These are phyloP conservation scores for Rhizomucor miehei DNA, from an alignment of 371 early-diverging fungal species.

Conservation along the genomic window DNA sequence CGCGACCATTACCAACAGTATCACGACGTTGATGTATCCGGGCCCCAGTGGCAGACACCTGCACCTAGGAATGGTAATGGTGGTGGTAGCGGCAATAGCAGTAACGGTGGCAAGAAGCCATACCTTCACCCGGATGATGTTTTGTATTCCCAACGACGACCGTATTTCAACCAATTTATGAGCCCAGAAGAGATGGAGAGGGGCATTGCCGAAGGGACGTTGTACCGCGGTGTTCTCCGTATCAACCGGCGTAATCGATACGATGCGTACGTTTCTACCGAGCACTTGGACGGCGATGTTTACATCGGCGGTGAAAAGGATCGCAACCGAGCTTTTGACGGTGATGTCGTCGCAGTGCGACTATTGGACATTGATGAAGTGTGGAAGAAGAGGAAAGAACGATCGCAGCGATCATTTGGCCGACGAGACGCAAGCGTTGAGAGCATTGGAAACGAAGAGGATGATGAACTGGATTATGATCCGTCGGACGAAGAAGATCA, in stretches of 20 bases:
- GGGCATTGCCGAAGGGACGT: conserved; percentile 5
- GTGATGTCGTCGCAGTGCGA: conserved; percentile 66
- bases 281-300: conserved; percentile 42
- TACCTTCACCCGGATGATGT: conserved; percentile 28
- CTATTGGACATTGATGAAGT: conserved; percentile 50
- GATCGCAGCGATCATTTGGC: conserved; percentile 13
- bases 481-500: conserved; percentile 23
- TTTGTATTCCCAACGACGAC: conserved; percentile 6
- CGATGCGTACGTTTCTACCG: conserved; percentile 68
- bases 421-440: neutral
- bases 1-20: conserved; percentile 11
- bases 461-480: conserved; percentile 5
- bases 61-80: neutral
- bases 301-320: conserved; percentile 53
- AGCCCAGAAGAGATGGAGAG: conserved; percentile 17
- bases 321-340: conserved; percentile 78
- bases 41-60: neutral
- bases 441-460: neutral
- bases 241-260: conserved; percentile 59
- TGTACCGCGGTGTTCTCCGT: conserved; percentile 56
- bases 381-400: conserved; percentile 21
- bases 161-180: conserved; percentile 17
- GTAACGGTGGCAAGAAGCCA: neutral
- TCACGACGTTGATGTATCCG: neutral
- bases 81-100: neutral